Evolutionary conservation across 805 yeast species (phyloP).

Genomic region (Gaillardinia entomophila): DNA sequence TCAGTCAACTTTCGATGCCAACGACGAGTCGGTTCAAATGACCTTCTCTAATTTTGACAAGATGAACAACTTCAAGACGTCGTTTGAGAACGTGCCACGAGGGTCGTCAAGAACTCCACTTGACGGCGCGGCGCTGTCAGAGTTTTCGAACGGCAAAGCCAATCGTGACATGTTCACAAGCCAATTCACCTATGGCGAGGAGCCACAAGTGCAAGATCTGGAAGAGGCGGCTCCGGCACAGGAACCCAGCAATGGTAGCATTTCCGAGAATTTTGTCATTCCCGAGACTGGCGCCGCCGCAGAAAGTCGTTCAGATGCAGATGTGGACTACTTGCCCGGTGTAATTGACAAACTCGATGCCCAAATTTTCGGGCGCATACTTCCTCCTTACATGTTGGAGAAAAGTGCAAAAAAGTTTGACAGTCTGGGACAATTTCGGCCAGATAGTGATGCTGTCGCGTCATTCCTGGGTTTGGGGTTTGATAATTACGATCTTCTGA

Average conservation of each 20-base stretch:
- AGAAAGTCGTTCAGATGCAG: slow-evolving; percentile 2
- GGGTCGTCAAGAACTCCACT: too few species aligned
- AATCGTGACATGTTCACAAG: too few species aligned
- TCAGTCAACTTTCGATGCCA: slow-evolving; percentile 5
- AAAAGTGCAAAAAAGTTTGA: slow-evolving; percentile 8
- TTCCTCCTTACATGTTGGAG: slow-evolving; percentile 79
- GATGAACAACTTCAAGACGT: slow-evolving; percentile 16
- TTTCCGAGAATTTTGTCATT: too few species aligned
- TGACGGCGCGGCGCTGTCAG: too few species aligned
- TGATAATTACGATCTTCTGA: slow-evolving; percentile 15
- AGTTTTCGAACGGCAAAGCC: too few species aligned
- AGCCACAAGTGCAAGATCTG: neutral
- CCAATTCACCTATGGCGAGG: neutral
- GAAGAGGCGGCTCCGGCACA: too few species aligned
- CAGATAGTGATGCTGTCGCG: neutral
- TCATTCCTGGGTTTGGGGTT: slow-evolving; percentile 9
- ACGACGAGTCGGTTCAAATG: slow-evolving; percentile 13
- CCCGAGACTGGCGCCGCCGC: neutral
- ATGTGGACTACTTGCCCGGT: slow-evolving; percentile 60
- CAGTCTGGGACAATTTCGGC: neutral
- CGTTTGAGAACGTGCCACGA: too few species aligned
- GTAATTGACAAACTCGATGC: slow-evolving; percentile 81
- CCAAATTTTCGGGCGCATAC: slow-evolving; percentile 74
- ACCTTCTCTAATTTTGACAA: slow-evolving; percentile 23
- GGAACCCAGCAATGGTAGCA: too few species aligned